Evolutionary conservation across 306 rosid species (phyloP), one percentile per base, ranked within the genome.

Genomic region (Abrus precatorius): DNA sequence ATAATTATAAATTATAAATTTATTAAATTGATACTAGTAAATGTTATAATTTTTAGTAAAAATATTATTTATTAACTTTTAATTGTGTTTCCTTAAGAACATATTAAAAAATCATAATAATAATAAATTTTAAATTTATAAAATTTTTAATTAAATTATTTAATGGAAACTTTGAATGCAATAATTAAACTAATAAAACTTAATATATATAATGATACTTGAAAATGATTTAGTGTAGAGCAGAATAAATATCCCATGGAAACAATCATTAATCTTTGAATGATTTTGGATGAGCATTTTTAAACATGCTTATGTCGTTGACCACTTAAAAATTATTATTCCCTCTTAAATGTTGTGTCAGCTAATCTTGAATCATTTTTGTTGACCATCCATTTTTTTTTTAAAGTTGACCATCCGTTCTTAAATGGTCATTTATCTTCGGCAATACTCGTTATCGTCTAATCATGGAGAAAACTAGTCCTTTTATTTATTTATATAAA

Each of bases 301-400:
- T 3, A 66, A 45, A 56, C 82, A 34, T 66, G 55, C 29, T 55
- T 34, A 56, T 56, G 77, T 55, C 49, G 76, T 81, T 81, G 81
- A 81, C 85, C 28, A 33, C 56, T 56, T 14, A 12, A 75, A 47
- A 67, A 75, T 67, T 36, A 47, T 67, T 12, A 27, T 63, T 34
- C 27, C 32, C 47, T 48, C 61, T 44, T 1, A 44, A 72, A 50
- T 41, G 50, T 34, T 61, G 72, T 48, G 61, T 56, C 13, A 9
- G 32, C 65, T 27, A 14, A 57, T 61, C 71, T n/a, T 43, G 13
- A 4, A 74, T 13, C 59, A 69, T 74, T 78, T 54, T 43, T 74
- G 45, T 54, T 44, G 52, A 40, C 66, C 73, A 52, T 50, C 47
- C 50, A n/a, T n/a, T n/a, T n/a, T n/a, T n/a, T n/a, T n/a, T n/a